Percentiles rank a stretch among this genome's conserved stretches.
Conservation (phyloP, 2,329 filamentous ascomycete species). For the Pleoardoris graminearum region DNA sequence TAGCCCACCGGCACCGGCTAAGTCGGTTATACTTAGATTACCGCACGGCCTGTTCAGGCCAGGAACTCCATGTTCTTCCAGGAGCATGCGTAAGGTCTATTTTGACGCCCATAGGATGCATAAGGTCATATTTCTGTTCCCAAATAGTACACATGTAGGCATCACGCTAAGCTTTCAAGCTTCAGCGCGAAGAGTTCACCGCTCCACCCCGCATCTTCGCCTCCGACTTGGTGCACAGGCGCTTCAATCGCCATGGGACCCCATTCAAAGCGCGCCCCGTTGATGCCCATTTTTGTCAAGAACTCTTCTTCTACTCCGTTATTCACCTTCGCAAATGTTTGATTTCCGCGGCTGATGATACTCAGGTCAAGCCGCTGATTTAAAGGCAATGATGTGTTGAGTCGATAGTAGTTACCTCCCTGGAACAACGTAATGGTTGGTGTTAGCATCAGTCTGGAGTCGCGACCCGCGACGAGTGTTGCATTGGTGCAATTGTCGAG, state of each 20-base stretch:
- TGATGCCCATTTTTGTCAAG: conserved; percentile 49
- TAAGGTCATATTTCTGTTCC: background rate
- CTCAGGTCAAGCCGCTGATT: conserved; percentile 43
- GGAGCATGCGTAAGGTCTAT: background rate
- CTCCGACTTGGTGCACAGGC: conserved; percentile 48
- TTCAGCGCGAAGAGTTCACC: conserved; percentile 15
- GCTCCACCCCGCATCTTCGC: conserved; percentile 24
- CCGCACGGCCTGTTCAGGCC: background rate
- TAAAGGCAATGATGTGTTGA: conserved; percentile 49
- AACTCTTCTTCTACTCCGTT: conserved; percentile 46
- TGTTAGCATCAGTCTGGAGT: conserved; percentile 47
- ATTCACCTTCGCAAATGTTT: conserved; percentile 40
- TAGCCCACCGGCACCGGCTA: too few relatives aligned
- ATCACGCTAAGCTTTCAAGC: conserved; percentile 5
- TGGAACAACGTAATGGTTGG: conserved; percentile 47
- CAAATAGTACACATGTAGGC: too few relatives aligned
- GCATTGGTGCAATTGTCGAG: conserved; percentile 42
- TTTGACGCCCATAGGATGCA: too few relatives aligned
- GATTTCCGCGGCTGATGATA: conserved; percentile 42
- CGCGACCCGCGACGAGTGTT: conserved; percentile 49
- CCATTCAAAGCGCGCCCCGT: conserved; percentile 49
- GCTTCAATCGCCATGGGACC: conserved; percentile 53
- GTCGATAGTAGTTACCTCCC: conserved; percentile 44
- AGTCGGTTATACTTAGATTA: background rate
- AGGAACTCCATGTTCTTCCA: background rate